Evolutionary conservation across 2,329 filamentous ascomycete species (phyloP), one percentile per base, ranked within the genome.

Genomic region (Calonectria pauciramosa): DNA sequence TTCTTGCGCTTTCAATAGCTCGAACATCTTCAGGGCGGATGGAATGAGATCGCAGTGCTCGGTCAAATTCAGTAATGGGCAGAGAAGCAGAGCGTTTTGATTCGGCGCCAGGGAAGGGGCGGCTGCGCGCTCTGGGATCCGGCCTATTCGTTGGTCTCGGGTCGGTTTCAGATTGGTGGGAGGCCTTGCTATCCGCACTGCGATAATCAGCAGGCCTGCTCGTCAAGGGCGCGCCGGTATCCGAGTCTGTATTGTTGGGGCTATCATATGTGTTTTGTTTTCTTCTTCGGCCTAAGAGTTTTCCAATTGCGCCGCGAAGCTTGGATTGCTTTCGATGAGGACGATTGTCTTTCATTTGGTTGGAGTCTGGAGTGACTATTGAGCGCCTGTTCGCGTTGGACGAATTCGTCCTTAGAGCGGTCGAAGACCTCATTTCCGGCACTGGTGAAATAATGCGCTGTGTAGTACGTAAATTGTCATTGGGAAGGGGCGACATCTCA

Each of bases 11-110:
- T 71, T 89, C 88, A 30, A 90, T 90, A 47, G 87, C 88, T 41
- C 87, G 85, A 30, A 89, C 89, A 77, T 91, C 90, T 47, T 90
- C 88, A 2, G 88, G 88, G 1, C 90, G 89, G 51, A 92, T 85
- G 2, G 91, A 92, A 80, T 93, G 91, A 16, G 91, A 93, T 56
- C 91, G 87, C 47, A 93, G 81, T 2, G 91, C 91, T 54, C 89
- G 87, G 75, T 92, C 90, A 75, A 89, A 91, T 78, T 93, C 91
- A 59, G 89, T 91, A 66, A 93, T 87, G 11, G 91, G 91, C 38
- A 92, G 79, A 7, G 92, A 93, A 6, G 87, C 87, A 10, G 91
- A 91, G 70, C 91, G 89, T 79, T 92, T 90, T 23, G 86, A 84
- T 75, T 87, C 87, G 66, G 75, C 77, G 65, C 78, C 76, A 80